Percentiles rank a stretch among this genome's conserved stretches.
Conservation (phyloP, 164 flowering plant genomes). For the Vitis rupestris region DNA sequence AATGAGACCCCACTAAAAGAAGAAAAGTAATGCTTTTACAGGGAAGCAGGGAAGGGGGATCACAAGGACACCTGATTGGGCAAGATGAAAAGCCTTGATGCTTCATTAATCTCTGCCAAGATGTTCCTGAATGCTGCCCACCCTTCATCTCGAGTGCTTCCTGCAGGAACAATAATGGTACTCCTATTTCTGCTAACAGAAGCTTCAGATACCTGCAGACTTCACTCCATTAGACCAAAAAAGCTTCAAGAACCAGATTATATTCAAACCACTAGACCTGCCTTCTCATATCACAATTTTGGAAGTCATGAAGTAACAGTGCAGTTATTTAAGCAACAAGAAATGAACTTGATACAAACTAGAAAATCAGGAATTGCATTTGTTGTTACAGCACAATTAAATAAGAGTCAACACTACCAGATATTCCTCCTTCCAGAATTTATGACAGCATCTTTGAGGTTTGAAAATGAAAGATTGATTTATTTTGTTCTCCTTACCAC, state of each 20-base stretch:
- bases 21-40: background rate
- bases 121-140: slow-evolving; percentile 97
- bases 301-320: background rate
- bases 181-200: slow-evolving; percentile 97
- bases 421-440: background rate
- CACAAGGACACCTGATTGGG: slow-evolving; percentile 63
- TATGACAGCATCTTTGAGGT: background rate
- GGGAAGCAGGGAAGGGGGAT: background rate
- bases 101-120: slow-evolving; percentile 91
- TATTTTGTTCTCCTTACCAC: background rate
- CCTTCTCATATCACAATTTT: background rate
- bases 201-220: slow-evolving; percentile 85
- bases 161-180: slow-evolving; percentile 96
- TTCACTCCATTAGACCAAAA: slow-evolving; percentile 7
- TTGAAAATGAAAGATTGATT: background rate
- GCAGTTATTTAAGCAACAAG: background rate
- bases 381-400: background rate
- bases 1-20: slow-evolving; percentile 8
- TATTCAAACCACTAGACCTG: background rate
- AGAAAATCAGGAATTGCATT: background rate
- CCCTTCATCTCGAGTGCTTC: slow-evolving; percentile 86
- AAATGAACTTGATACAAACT: background rate
- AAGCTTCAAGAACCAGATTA: background rate
- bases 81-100: slow-evolving; percentile 64
- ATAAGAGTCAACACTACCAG: background rate